Conservation (phyloP, 225 moss, liverwort and hornwort genomes). For the Rhytidiadelphus loreus region DNA sequence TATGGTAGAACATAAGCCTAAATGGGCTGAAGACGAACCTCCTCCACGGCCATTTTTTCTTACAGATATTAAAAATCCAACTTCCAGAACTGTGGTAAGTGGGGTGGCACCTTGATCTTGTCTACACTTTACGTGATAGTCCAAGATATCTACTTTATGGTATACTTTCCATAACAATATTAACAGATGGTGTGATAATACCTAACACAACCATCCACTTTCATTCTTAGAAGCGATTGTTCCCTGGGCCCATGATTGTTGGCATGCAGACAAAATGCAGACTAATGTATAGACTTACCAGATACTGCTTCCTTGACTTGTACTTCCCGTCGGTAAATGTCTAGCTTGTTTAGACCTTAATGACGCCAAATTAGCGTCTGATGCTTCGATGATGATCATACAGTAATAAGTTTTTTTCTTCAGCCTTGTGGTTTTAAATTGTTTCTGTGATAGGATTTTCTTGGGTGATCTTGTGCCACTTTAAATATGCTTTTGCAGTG, state of each 20-base stretch:
- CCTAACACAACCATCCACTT: neutral
- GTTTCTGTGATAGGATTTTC: neutral
- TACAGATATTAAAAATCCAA: constrained; percentile 61
- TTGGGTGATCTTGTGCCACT: neutral
- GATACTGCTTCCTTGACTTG: neutral
- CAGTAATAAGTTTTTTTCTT: neutral
- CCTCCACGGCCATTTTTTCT: constrained; percentile 58
- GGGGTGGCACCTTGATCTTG: neutral
- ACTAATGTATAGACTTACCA: neutral
- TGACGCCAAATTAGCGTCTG: neutral
- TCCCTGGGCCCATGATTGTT: neutral
- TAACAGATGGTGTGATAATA: neutral
- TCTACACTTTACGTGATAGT: neutral
- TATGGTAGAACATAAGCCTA: constrained; percentile 55
- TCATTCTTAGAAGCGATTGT: neutral
- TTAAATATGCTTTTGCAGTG: constrained; percentile 27
- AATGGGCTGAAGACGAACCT: constrained; percentile 63
- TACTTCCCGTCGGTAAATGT: neutral
- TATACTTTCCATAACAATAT: neutral
- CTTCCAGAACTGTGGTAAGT: constrained; percentile 58
- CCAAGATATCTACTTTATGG: neutral
- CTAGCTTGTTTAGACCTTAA: neutral
- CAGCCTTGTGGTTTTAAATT: neutral
- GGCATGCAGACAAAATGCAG: neutral
- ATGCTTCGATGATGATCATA: neutral